Evolutionary conservation across 768 basidiomycete genomes (phyloP).

Genomic region (Coprinellus micaceus): DNA sequence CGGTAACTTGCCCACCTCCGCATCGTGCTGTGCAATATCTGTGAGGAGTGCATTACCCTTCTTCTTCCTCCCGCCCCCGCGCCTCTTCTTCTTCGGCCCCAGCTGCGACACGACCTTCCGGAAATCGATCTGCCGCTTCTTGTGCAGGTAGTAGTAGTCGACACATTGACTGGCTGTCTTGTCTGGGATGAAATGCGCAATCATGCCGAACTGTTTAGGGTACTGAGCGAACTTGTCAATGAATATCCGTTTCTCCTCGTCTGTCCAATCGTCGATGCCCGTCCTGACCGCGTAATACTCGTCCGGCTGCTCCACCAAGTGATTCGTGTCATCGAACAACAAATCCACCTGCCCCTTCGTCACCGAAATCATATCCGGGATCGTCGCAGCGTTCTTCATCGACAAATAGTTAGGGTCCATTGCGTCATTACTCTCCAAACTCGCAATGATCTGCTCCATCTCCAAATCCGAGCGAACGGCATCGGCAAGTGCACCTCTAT

Average conservation of each 20-base stretch:
- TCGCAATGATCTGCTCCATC: slow-evolving; percentile 97
- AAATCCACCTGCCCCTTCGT: slow-evolving; percentile 56
- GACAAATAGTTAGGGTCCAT: slow-evolving; percentile 92
- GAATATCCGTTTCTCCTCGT: slow-evolving; percentile 76
- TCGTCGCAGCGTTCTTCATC: slow-evolving; percentile 74
- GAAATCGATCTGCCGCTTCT: slow-evolving; percentile 85
- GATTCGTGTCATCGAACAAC: slow-evolving; percentile 81
- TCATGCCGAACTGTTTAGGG: slow-evolving; percentile 96
- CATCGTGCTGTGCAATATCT: slow-evolving; percentile 79
- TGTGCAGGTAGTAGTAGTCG: slow-evolving; percentile 91
- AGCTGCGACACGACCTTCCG: slow-evolving; percentile 67
- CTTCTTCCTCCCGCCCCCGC: slow-evolving; percentile 63
- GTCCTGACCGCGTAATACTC: slow-evolving; percentile 73
- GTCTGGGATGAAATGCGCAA: slow-evolving; percentile 73
- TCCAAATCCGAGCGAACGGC: slow-evolving; percentile 92
- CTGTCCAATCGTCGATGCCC: slow-evolving; percentile 84
- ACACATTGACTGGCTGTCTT: slow-evolving; percentile 90
- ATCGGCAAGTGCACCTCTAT: slow-evolving; percentile 76
- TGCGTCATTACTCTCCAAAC: slow-evolving; percentile 85
- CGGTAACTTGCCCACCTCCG: slow-evolving; percentile 38
- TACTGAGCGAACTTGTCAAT: slow-evolving; percentile 75
- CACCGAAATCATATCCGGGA: slow-evolving; percentile 89
- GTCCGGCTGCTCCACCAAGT: slow-evolving; percentile 68
- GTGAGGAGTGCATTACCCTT: slow-evolving; percentile 79
- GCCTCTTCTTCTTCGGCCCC: slow-evolving; percentile 62